These are phyloP conservation scores for Apiotrichum sp. DNA, from an alignment of 1,284 basidiomycete genomes.

Conservation along the genomic window DNA sequence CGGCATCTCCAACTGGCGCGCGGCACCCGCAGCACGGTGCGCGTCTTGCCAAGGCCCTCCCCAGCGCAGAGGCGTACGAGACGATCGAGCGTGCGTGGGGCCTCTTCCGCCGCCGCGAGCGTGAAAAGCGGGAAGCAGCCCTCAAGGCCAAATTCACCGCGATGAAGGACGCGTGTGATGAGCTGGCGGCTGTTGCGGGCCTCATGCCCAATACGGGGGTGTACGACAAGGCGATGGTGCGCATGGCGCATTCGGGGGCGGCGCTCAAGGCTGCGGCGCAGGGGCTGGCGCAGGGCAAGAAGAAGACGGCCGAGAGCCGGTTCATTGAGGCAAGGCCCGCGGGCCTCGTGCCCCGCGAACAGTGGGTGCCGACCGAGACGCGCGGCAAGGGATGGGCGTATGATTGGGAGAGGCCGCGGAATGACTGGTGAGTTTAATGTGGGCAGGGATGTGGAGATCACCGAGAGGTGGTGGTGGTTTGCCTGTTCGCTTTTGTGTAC, in stretches of 20 bases:
- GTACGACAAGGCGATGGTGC: constrained; percentile 67
- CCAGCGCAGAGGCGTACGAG: constrained; percentile 79
- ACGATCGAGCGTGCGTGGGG: constrained; percentile 91
- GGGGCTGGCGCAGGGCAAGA: constrained; percentile 50
- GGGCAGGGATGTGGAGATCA: neutral
- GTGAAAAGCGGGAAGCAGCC: constrained; percentile 62
- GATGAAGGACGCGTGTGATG: constrained; percentile 74
- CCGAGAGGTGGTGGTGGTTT: too few relatives aligned
- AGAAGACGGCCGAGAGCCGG: constrained; percentile 59
- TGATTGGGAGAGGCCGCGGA: constrained; percentile 36
- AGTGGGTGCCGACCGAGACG: constrained; percentile 45
- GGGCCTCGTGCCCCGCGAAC: constrained; percentile 66
- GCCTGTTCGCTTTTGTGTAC: too few relatives aligned
- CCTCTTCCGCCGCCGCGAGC: constrained; percentile 67
- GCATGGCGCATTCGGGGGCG: constrained; percentile 51
- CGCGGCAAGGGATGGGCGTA: constrained; percentile 44
- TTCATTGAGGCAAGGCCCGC: constrained; percentile 69
- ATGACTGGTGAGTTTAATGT: constrained; percentile 12
- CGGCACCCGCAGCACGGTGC: constrained; percentile 68
- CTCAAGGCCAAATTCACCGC: constrained; percentile 64
- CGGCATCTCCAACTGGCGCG: constrained; percentile 62
- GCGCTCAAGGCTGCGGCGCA: constrained; percentile 11
- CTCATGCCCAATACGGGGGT: constrained; percentile 36
- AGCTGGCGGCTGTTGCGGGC: constrained; percentile 52
- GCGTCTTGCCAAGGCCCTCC: constrained; percentile 68